A percentile compares a stretch with the other conserved stretches of the same genome.
phyloP scores from a whole-genome alignment of 108 stramenopile species.

The Stephanodiscus minutulus region DNA sequence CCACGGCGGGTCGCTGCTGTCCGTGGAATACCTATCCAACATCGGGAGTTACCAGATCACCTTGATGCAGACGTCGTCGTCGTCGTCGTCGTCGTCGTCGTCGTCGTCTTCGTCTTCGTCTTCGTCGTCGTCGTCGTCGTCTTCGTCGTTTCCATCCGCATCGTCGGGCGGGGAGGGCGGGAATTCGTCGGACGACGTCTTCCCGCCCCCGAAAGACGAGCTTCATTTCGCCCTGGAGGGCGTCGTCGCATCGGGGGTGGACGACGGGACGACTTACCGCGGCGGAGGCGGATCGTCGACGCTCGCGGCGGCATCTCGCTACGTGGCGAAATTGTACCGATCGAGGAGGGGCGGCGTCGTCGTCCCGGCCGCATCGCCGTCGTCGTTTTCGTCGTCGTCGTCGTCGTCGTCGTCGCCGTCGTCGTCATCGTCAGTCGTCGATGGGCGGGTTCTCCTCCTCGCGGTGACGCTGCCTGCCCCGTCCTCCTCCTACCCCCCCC shows the following conservation, averaged over 20 bases:
- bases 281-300: neutral
- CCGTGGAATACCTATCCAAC: conserved; percentile 47
- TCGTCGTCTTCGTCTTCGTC: too few relatives aligned
- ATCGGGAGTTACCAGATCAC: conserved; percentile 24
- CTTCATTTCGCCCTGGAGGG: conserved; percentile 28
- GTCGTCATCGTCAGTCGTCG: neutral
- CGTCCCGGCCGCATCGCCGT: neutral
- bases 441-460: conserved; percentile 3
- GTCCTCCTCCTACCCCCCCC: neutral
- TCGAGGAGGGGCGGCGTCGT: neutral
- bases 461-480: conserved; percentile 11
- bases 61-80: neutral
- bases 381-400: too few relatives aligned
- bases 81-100: too few relatives aligned
- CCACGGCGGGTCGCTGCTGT: conserved; percentile 18
- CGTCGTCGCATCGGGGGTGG: too few relatives aligned
- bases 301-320: neutral
- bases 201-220: conserved; percentile 15
- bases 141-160: too few relatives aligned
- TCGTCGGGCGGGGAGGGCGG: too few relatives aligned
- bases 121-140: too few relatives aligned
- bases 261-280: too few relatives aligned
- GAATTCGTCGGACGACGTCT: neutral
- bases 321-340: conserved; percentile 12
- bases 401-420: too few relatives aligned